Percentiles rank a stretch among this genome's conserved stretches.
Conservation (phyloP, 345 rosid species). For the Zanthoxylum bungeanum region DNA sequence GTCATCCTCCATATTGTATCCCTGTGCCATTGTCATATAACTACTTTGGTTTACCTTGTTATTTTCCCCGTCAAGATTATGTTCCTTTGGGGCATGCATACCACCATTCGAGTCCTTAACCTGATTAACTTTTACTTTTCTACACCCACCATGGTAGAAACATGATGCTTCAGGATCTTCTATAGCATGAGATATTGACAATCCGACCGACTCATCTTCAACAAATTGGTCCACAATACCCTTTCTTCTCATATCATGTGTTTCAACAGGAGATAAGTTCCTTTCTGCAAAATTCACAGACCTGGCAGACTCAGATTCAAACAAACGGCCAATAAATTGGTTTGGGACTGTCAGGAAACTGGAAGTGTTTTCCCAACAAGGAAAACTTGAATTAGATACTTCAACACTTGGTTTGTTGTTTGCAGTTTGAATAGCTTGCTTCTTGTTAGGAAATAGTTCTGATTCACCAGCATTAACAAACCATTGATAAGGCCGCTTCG, state of each 20-base stretch:
- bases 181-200: constrained; percentile 53
- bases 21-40: constrained; percentile 36
- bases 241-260: constrained; percentile 26
- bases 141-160: constrained; percentile 50
- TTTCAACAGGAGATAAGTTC: constrained; percentile 43
- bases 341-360: constrained; percentile 56
- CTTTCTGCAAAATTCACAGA: constrained; percentile 51
- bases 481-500: constrained; percentile 77
- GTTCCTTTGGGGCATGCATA: constrained; percentile 40
- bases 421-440: constrained; percentile 58
- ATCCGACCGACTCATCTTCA: constrained; percentile 50
- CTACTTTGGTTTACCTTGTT: constrained; percentile 42
- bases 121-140: constrained; percentile 61
- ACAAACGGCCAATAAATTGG: constrained; percentile 60
- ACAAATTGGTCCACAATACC: constrained; percentile 32
- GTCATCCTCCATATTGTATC: constrained; percentile 37
- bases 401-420: constrained; percentile 31
- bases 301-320: constrained; percentile 61
- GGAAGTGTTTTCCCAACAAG: constrained; percentile 61
- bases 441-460: constrained; percentile 72
- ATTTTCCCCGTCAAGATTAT: constrained; percentile 30
- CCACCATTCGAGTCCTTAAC: constrained; percentile 49
- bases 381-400: constrained; percentile 32
- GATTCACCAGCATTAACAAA: constrained; percentile 58
- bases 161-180: constrained; percentile 55